A percentile compares a stretch with the other conserved stretches of the same genome.
Conservation (phyloP, 768 basidiomycete genomes). For the Gloeopeniophorella convolvens region DNA sequence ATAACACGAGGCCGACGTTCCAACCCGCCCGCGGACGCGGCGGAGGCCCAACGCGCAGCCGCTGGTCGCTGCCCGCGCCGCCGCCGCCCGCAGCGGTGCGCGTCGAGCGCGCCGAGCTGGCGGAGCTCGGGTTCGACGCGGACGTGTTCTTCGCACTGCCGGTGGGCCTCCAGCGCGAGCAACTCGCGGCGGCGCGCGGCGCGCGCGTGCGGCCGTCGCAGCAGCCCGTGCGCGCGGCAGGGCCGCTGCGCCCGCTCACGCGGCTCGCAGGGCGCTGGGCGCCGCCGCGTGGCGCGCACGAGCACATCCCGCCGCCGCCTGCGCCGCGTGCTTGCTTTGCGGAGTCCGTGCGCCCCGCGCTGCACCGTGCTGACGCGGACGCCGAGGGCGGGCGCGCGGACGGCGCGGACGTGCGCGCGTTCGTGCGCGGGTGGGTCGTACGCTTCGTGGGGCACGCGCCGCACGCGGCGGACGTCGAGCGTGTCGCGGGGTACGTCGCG, state of each 20-base stretch:
- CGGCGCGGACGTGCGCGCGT: too few species aligned
- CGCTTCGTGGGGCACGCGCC: constrained; percentile 56
- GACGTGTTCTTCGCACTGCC: constrained; percentile 64
- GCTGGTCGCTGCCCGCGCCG: constrained; percentile 30
- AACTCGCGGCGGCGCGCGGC: constrained; percentile 54
- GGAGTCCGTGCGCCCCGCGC: constrained; percentile 48
- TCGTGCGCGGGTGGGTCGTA: constrained; percentile 74
- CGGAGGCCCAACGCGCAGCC: constrained; percentile 34
- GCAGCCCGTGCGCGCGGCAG: constrained; percentile 3
- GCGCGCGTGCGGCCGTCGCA: constrained; percentile 27
- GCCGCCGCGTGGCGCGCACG: too few species aligned
- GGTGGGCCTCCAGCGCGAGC: constrained; percentile 62
- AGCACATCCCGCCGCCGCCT: constrained; percentile 39
- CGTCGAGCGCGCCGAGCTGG: constrained; percentile 56
- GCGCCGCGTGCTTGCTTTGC: constrained; percentile 52
- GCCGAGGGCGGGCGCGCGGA: too few species aligned
- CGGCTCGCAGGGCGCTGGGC: constrained; percentile 28
- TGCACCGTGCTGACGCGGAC: constrained; percentile 42
- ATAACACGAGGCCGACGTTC: too few species aligned
- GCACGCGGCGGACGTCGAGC: constrained; percentile 65
- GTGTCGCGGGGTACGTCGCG: constrained; percentile 66
- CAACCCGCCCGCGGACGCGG: neutral
- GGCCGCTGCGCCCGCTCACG: constrained; percentile 48
- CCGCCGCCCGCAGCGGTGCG: constrained; percentile 27
- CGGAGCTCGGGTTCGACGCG: constrained; percentile 63